These are phyloP conservation scores for Alternaria longipes DNA, from an alignment of 2,329 filamentous ascomycete genomes.

Conservation along the genomic window DNA sequence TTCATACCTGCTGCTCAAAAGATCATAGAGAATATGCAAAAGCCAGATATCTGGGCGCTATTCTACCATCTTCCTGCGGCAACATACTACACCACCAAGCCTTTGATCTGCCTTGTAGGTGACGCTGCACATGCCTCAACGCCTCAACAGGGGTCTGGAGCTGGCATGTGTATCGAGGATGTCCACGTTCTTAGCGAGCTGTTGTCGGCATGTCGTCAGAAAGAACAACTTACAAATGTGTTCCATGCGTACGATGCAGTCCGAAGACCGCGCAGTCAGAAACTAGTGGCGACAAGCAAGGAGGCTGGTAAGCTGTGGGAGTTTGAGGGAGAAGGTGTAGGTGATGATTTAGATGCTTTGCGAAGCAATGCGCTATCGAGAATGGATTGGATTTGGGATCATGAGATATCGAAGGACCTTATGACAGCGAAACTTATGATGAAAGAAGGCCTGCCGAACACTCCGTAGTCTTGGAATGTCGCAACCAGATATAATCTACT, in stretches of 20 bases:
- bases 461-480: too few species aligned
- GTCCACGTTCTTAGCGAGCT: slow-evolving; percentile 56
- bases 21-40: slow-evolving; percentile 52
- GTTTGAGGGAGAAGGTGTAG: slow-evolving; percentile 40
- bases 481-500: background rate
- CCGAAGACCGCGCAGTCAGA: slow-evolving; percentile 52
- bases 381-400: slow-evolving; percentile 55
- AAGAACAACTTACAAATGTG: slow-evolving; percentile 36
- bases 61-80: slow-evolving; percentile 58
- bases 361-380: slow-evolving; percentile 39
- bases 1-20: slow-evolving; percentile 32
- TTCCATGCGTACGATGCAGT: slow-evolving; percentile 53
- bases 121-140: slow-evolving; percentile 46
- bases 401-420: slow-evolving; percentile 47
- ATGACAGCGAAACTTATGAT: too few species aligned
- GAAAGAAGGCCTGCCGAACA: too few species aligned
- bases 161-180: slow-evolving; percentile 63
- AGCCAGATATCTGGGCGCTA: slow-evolving; percentile 59
- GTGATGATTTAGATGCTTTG: slow-evolving; percentile 49
- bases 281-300: slow-evolving; percentile 52
- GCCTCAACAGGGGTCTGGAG: background rate
- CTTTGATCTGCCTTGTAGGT: slow-evolving; percentile 58
- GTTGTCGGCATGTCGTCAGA: slow-evolving; percentile 34
- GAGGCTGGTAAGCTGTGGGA: slow-evolving; percentile 54
- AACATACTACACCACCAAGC: slow-evolving; percentile 49